phyloP scores from a whole-genome alignment of 768 basidiomycete genomes.

The Xerocomellus amylosporus region DNA sequence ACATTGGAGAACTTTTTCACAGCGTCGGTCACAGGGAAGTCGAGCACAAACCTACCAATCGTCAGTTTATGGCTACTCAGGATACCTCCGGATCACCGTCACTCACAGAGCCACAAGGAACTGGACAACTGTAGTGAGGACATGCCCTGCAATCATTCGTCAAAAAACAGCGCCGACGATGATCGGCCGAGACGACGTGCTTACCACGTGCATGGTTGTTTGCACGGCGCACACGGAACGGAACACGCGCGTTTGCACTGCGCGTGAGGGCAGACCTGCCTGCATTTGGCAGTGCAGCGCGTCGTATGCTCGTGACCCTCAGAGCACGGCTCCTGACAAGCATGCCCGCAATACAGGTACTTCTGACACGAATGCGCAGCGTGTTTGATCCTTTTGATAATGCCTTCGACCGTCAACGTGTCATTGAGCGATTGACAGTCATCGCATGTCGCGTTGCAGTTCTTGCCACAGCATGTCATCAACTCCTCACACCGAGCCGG shows the following conservation, averaged over 20 bases:
- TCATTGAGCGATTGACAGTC: constrained; percentile 41
- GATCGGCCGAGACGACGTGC: constrained; percentile 3
- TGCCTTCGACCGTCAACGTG: background rate
- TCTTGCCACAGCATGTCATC: constrained; percentile 53
- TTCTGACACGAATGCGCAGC: constrained; percentile 48
- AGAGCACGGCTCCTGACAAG: constrained; percentile 50
- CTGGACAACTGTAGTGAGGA: constrained; percentile 51
- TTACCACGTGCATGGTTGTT: constrained; percentile 57
- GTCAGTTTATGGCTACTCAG: background rate
- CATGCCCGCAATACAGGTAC: constrained; percentile 53
- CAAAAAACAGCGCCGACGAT: background rate
- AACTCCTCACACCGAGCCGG: constrained; percentile 37
- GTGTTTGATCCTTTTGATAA: constrained; percentile 37
- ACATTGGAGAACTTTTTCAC: constrained; percentile 47
- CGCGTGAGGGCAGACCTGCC: constrained; percentile 55
- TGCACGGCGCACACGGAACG: constrained; percentile 58
- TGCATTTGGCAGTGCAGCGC: constrained; percentile 45
- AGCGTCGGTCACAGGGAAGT: constrained; percentile 60
- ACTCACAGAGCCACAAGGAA: constrained; percentile 69
- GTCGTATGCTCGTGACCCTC: constrained; percentile 47
- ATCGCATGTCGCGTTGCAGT: constrained; percentile 48
- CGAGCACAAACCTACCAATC: constrained; percentile 54
- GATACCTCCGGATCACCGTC: background rate
- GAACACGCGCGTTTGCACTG: constrained; percentile 49
- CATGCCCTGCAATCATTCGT: constrained; percentile 43